A percentile compares a stretch with the other conserved stretches of the same genome.
Evolutionary conservation across 768 basidiomycete genomes (phyloP).

Genomic region (Suillus hirtellus): DNA sequence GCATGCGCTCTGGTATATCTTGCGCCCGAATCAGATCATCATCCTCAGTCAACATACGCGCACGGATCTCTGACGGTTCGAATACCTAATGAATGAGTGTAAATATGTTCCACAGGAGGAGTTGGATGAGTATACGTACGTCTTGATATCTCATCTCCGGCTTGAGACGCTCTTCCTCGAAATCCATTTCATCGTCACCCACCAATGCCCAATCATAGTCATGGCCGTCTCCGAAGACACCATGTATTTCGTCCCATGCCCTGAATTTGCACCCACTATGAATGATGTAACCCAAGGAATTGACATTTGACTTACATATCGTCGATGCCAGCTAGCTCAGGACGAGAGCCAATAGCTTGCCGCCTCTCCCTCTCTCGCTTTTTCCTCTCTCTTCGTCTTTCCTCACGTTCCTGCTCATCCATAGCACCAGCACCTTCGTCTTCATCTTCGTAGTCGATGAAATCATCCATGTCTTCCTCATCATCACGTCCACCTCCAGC

Average conservation of each 20-base stretch:
- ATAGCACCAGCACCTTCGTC: slow-evolving; percentile 79
- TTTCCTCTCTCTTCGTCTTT: slow-evolving; percentile 65
- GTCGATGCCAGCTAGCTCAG: slow-evolving; percentile 78
- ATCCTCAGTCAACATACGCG: slow-evolving; percentile 85
- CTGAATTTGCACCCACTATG: slow-evolving; percentile 41
- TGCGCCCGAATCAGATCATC: slow-evolving; percentile 89
- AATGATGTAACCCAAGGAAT: slow-evolving; percentile 4
- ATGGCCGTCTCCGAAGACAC: slow-evolving; percentile 94
- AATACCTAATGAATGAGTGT: slow-evolving; percentile 67
- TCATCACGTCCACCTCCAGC: slow-evolving; percentile 46
- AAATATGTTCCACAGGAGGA: slow-evolving; percentile 8
- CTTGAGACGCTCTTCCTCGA: slow-evolving; percentile 56
- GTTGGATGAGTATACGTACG: slow-evolving; percentile 41
- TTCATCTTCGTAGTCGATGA: slow-evolving; percentile 78
- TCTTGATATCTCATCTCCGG: slow-evolving; percentile 84
- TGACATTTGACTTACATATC: slow-evolving; percentile 59
- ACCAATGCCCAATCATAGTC: slow-evolving; percentile 95
- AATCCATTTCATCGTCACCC: slow-evolving; percentile 65
- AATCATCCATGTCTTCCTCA: slow-evolving; percentile 69
- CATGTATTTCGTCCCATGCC: slow-evolving; percentile 94
- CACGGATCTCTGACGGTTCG: slow-evolving; percentile 94
- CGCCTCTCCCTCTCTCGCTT: slow-evolving; percentile 65
- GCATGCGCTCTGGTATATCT: slow-evolving; percentile 96
- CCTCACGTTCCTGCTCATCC: slow-evolving; percentile 77
- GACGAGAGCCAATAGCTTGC: slow-evolving; percentile 62